A percentile compares a stretch with the other conserved stretches of the same genome.
Evolutionary conservation across 2,329 filamentous ascomycete species (phyloP).

Genomic region (Arthrobotrys pseudoclavata): DNA sequence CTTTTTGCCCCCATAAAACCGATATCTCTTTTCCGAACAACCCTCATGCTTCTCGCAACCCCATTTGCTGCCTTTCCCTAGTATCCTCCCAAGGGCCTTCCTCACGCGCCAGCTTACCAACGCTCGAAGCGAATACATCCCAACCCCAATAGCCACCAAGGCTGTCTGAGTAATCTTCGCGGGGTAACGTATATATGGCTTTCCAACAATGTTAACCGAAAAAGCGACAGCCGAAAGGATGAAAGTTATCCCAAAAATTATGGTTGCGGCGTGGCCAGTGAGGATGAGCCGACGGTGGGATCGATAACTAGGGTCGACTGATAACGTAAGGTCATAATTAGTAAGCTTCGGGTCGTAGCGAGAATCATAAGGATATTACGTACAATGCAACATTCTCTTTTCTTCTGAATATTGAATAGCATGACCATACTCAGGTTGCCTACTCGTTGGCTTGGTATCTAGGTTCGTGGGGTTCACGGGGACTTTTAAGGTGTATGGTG

Average conservation of each 20-base stretch:
- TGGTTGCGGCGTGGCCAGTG: constrained; percentile 24
- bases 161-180: constrained; percentile 22
- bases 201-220: constrained; percentile 12
- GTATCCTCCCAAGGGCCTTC: constrained; percentile 10
- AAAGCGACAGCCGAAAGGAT: constrained; percentile 18
- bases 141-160: not conserved
- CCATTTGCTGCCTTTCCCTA: not conserved
- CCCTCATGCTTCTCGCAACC: constrained; percentile 25
- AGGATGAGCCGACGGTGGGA: constrained; percentile 30
- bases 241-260: constrained; percentile 16
- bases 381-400: constrained; percentile 29
- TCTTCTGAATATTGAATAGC: constrained; percentile 2
- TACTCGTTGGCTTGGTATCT: not conserved
- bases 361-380: not conserved
- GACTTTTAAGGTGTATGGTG: constrained; percentile 3
- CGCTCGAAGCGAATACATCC: constrained; percentile 29
- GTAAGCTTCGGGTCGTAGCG: not conserved
- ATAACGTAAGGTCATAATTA: not conserved
- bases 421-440: constrained; percentile 4
- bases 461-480: not conserved
- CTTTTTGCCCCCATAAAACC: constrained; percentile 32
- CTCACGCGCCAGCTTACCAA: constrained; percentile 26
- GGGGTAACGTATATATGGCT: not conserved
- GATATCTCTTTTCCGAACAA: constrained; percentile 37
- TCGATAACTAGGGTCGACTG: constrained; percentile 46